Evolutionary conservation across 345 rosid genomes (phyloP), one percentile per base, ranked within the genome.

Genomic region (Dipteronia sinensis): DNA sequence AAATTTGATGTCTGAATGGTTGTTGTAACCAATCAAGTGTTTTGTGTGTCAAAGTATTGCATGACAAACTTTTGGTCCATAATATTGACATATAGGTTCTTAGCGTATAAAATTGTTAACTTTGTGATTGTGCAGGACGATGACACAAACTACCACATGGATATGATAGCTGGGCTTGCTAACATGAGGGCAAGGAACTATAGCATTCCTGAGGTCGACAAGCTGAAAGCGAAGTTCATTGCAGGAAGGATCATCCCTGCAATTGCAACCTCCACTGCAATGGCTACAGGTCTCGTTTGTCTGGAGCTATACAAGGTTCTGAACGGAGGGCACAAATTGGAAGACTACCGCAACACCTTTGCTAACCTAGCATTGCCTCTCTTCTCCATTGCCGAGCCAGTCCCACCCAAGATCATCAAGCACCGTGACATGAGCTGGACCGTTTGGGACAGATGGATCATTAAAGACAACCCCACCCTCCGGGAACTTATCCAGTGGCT

Each of bases 181-280:
- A 97, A 97, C 88, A 97, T 97, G 99, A 94, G 99, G 86, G 99
- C 99, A 59, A 94, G 98, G 78, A 97, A 97, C 89, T 97, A 97
- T 84, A 82, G 92, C 79, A 92, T 97, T 71, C 97, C 97, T 0
- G 99, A 97, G 78, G 98, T 97, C 2, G 98, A 97, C 88, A 97
- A 97, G 83, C 91, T 97, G 69, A 97, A 97, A 79, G 99, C 99
- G 68, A 97, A 97, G 83, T 93, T 97, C 76, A 97, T 97, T 19
- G 99, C 99, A 6, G 99, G 99, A 76, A 94, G 99, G 84, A 97
- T 97, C 81, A 94, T 97, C 67, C 99, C 99, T 4, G 99, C 99
- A 4, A 97, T 97, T 44, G 99, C 99, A 27, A 97, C 99, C 16
- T 87, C 98, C 74, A 97, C 98, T 0, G 98, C 99, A 7, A 87